Evolutionary conservation across 2,329 filamentous ascomycete genomes (phyloP), one percentile per base, ranked within the genome.

Genomic region (Pseudogymnoascus sp.): DNA sequence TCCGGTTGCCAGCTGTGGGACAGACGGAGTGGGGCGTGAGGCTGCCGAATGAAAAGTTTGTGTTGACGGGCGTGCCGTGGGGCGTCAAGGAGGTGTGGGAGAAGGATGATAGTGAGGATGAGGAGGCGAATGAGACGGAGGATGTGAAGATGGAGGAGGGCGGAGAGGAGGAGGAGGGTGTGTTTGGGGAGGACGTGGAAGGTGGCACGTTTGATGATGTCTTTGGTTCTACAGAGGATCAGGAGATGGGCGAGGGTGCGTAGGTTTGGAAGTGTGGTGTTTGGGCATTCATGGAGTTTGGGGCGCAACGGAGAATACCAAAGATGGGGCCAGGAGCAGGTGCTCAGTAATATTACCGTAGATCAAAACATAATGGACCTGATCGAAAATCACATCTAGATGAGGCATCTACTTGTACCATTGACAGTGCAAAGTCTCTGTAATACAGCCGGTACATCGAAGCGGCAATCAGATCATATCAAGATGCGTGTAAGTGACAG

Each of bases 1-100:
- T 87, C 28, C 81, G 80, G 1, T 74, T 91, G 64, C 86, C 86
- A 18, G 79, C 81, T 63, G 81, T 88, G 14, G 76, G 81, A 11
- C 79, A 81, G 41, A 83, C 82, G 67, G 86, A 88, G 70, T 89
- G 85, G 84, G 86, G 86, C 22, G 79, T 87, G 6, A 75, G 86
- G 9, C 72, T 89, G 63, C 86, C 86, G 1, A 84, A 81, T 67
- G 86, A 89, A 74, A 80, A 85, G 61, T 89, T 88, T 67, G 85
- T 88, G 30, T 76, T 88, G 47, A 86, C 81, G 61, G 86, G 86
- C 14, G 78, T 82, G 59, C 80, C 82, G 63, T 89, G 86, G 86
- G 83, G 83, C 0, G 70, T 88, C 62, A 79, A 79, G 67, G 81
- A 86, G 30, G 76, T 81, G 22, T 86, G 83, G 80, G 79, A 78